Percentiles rank a stretch among this genome's conserved stretches.
Conservation (phyloP, 768 basidiomycete genomes). For the Boletus pseudo-olivaceus region DNA sequence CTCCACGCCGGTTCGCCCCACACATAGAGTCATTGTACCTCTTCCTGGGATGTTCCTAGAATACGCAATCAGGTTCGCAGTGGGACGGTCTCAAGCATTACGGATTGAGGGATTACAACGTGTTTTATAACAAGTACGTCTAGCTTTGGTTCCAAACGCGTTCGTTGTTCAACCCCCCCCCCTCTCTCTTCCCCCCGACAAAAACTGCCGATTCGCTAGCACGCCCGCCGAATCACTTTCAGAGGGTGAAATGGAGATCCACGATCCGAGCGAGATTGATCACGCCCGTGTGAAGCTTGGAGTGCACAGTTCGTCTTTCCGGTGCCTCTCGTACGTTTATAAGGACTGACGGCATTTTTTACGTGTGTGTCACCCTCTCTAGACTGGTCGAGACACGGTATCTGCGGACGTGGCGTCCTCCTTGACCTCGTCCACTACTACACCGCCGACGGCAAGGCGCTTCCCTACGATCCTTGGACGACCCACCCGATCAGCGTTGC, state of each 20-base stretch:
- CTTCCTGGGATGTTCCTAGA: slow-evolving; percentile 34
- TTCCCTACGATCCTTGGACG: slow-evolving; percentile 66
- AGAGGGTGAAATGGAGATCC: slow-evolving; percentile 43
- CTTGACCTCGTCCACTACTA: slow-evolving; percentile 60
- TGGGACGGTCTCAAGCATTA: slow-evolving; percentile 68
- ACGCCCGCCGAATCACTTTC: slow-evolving; percentile 42
- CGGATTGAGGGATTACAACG: slow-evolving; percentile 47
- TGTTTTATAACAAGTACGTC: slow-evolving; percentile 62
- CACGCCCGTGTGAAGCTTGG: slow-evolving; percentile 49
- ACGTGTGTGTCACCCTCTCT: neutral
- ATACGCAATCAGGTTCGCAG: slow-evolving; percentile 68
- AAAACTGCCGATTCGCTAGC: slow-evolving; percentile 25
- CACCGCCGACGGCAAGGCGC: slow-evolving; percentile 34
- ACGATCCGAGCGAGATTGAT: slow-evolving; percentile 49
- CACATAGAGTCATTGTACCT: neutral
- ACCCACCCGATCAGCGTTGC: slow-evolving; percentile 48
- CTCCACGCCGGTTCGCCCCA: neutral
- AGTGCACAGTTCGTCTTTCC: slow-evolving; percentile 57
- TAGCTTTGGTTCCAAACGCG: neutral
- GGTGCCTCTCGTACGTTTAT: neutral
- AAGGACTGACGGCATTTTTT: neutral
- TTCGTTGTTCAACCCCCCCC: neutral
- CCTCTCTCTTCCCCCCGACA: no score
- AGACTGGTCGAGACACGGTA: slow-evolving; percentile 73
- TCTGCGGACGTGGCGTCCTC: slow-evolving; percentile 65